Conservation (phyloP, 176 grass and related monocot genomes). For the Typha latifolia region DNA sequence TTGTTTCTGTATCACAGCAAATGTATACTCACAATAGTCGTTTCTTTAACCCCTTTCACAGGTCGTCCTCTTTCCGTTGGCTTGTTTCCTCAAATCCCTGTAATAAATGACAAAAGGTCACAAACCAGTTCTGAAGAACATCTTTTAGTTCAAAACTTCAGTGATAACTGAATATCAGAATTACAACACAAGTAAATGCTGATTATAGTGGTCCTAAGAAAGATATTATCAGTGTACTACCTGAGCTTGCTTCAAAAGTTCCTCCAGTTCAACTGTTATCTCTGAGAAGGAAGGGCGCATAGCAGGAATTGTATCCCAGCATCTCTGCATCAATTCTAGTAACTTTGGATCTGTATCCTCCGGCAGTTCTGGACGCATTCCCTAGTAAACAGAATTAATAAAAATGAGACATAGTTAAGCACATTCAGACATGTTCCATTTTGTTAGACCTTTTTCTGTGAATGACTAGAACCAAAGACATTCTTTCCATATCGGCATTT, state of each 20-base stretch:
- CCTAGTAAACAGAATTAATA: slow-evolving; percentile 35
- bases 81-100: slow-evolving; percentile 21
- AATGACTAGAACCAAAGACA: neutral
- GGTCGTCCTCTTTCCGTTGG: slow-evolving; percentile 13
- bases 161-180: too few species aligned
- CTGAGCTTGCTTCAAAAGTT: slow-evolving; percentile 47
- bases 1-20: too few species aligned
- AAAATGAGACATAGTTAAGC: neutral
- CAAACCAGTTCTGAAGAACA: neutral
- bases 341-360: slow-evolving; percentile 64
- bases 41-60: neutral
- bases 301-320: slow-evolving; percentile 55
- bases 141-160: neutral
- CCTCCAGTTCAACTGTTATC: slow-evolving; percentile 49
- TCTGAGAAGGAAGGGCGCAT: slow-evolving; percentile 60
- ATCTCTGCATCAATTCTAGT: slow-evolving; percentile 49
- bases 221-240: slow-evolving; percentile 21
- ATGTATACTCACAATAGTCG: neutral
- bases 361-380: slow-evolving; percentile 61
- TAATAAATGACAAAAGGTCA: slow-evolving; percentile 3
- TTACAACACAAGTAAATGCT: too few species aligned
- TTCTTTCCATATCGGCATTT: too few species aligned
- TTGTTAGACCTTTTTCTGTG: neutral
- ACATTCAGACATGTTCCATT: neutral
- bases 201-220: neutral